These are phyloP conservation scores for Cornus suecica DNA, from an alignment of 148 eudicot species.

Conservation along the genomic window DNA sequence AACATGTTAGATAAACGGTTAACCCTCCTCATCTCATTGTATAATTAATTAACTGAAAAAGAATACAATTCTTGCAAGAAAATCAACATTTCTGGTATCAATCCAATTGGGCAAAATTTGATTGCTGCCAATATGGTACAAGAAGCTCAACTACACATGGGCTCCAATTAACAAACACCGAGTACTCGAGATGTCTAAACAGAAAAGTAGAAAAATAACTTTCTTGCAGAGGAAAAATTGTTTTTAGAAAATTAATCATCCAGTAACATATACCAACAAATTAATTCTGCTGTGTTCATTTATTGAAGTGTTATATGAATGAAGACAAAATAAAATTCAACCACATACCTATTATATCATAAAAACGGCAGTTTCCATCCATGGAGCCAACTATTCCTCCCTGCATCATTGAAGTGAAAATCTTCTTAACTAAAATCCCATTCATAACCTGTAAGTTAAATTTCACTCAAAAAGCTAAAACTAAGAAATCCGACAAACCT, in stretches of 20 bases:
- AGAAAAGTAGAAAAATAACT: background rate
- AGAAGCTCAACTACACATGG: background rate
- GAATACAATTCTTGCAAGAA: background rate
- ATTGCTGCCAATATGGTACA: background rate
- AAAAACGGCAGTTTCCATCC: constrained; percentile 67
- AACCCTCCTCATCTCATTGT: background rate
- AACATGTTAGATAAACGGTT: background rate
- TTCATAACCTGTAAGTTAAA: background rate
- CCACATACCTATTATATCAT: constrained; percentile 50
- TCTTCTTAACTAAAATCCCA: background rate
- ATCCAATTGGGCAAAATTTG: background rate
- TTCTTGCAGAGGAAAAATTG: background rate
- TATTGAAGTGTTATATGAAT: no score
- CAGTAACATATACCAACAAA: no score
- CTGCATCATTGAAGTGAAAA: constrained; percentile 31
- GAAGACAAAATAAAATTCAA: no score
- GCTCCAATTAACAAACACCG: background rate
- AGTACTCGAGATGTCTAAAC: background rate
- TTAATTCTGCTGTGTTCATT: no score
- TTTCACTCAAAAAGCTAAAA: background rate
- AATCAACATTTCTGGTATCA: background rate
- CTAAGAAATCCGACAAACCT: constrained; percentile 40
- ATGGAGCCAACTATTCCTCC: constrained; percentile 70
- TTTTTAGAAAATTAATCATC: no score
- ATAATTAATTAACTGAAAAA: background rate